Base-by-base conservation (phyloP, 495 filamentous ascomycete genomes). In the Xylaria bambusicola region DNA sequence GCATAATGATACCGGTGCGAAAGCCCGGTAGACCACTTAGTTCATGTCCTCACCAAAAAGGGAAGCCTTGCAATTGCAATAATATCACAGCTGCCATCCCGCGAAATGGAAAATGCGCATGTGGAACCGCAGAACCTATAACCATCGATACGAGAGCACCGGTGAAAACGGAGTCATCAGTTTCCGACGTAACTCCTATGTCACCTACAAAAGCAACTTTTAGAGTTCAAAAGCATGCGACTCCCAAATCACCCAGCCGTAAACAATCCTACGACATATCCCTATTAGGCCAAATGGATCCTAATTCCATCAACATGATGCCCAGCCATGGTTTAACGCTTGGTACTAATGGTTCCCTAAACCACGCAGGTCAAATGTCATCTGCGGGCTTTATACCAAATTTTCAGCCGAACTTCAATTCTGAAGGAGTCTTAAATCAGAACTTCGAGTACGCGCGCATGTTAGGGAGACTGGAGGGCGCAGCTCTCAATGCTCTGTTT, bases 1-100 rank as follows among this genome's bases (percentile, higher is more conserved):
- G 90, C 62, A 72, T 91, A 18, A 86, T 95, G 83, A 74, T 91
- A 56, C 87, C 87, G 47, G 90, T 93, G 9, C 85, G 87, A 51
- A 92, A 91, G 66, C 89, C 91, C 1, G 91, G 91, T 8, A 81
- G 91, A 46, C 91, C 91, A 17, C 74, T 92, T 18, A 87, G 86
- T 52, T 84, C 83, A 54, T 95, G 91, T 64, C 88, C 88, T 46
- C 91, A 93, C 70, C 82, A 85, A 2, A 82, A 82, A 51, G 83
- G 82, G 5, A 79, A 79, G 18, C 56, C 70, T 20, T 84, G 82
- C 60, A 70, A 66, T 15, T 83, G 81, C 55, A 73, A 75, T 10
- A 55, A 58, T 24, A 75, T 84, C 13, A 82, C 77, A 47, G 79
- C 79, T 21, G 82, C 81, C 12, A 80, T 84, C 48, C 81, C 82